Percentiles rank a stretch among this genome's conserved stretches.
phyloP scores from a whole-genome alignment of 192 early-diverging fungal species.

The Allomyces macrogynus region DNA sequence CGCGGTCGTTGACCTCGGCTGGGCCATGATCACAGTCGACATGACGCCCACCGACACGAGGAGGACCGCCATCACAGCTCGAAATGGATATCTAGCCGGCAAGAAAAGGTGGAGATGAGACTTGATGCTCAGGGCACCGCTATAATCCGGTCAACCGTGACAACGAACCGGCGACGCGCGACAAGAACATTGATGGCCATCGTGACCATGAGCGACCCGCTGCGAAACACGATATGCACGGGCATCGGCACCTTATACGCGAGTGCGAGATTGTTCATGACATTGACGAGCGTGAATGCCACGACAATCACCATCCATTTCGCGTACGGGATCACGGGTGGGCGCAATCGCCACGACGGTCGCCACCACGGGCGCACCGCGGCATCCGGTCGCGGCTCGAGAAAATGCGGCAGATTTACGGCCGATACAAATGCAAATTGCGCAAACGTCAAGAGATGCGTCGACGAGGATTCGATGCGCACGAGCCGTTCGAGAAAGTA shows the following conservation, averaged over 20 bases:
- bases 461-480: slow-evolving; percentile 4
- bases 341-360: slow-evolving; percentile 25
- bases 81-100: no score
- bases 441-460: slow-evolving; percentile 31
- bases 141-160: no score
- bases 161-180: no score
- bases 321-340: slow-evolving; percentile 39
- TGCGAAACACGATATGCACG: slow-evolving; percentile 77
- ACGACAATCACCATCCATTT: slow-evolving; percentile 57
- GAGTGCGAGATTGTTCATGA: slow-evolving; percentile 64
- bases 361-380: not conserved
- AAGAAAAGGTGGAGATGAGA: no score
- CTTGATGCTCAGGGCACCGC: no score
- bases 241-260: slow-evolving; percentile 67
- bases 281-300: slow-evolving; percentile 55
- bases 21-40: slow-evolving; percentile 3
- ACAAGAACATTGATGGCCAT: slow-evolving; percentile 36
- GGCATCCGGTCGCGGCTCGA: slow-evolving; percentile 19
- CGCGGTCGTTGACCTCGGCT: not conserved
- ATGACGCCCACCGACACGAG: slow-evolving; percentile 57
- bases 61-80: slow-evolving; percentile 29
- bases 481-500: slow-evolving; percentile 63
- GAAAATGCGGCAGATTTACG: slow-evolving; percentile 39
- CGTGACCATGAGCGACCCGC: slow-evolving; percentile 58
- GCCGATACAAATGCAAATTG: slow-evolving; percentile 64